A percentile compares a stretch with the other conserved stretches of the same genome.
Conservation (phyloP, 352 stramenopile species). For the Globisporangium irregulare region DNA sequence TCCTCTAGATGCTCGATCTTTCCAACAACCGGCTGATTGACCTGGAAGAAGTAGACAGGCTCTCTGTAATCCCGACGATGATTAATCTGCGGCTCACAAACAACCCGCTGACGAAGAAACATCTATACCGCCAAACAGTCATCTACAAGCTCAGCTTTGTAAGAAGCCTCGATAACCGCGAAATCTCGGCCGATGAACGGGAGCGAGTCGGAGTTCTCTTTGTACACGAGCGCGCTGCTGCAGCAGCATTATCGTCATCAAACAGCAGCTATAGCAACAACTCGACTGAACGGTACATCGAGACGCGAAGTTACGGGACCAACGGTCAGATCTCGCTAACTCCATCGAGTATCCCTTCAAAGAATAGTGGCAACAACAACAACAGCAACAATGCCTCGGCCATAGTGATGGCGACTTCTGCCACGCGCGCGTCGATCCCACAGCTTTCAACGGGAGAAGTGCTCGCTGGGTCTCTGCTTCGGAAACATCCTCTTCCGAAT, state of each 20-base stretch:
- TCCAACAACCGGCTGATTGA: conserved; percentile 77
- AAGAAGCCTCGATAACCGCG: conserved; percentile 57
- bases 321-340: conserved; percentile 30
- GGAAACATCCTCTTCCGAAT: conserved; percentile 31
- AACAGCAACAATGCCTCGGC: neutral
- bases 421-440: conserved; percentile 7
- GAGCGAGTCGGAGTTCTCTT: conserved; percentile 70
- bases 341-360: conserved; percentile 46
- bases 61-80: conserved; percentile 53
- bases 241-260: conserved; percentile 18
- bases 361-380: conserved; percentile 15
- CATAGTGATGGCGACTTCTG: neutral
- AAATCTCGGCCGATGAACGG: conserved; percentile 76
- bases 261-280: conserved; percentile 5
- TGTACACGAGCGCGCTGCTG: conserved; percentile 52
- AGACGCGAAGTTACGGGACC: conserved; percentile 16
- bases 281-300: conserved; percentile 24
- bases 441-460: conserved; percentile 37
- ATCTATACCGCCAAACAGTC: conserved; percentile 73
- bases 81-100: conserved; percentile 58
- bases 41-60: conserved; percentile 78
- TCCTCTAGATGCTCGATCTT: conserved; percentile 54
- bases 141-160: conserved; percentile 59
- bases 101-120: conserved; percentile 81
- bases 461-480: conserved; percentile 41